Evolutionary conservation across 768 basidiomycete species (phyloP).

Genomic region (Boletus sensibilis): DNA sequence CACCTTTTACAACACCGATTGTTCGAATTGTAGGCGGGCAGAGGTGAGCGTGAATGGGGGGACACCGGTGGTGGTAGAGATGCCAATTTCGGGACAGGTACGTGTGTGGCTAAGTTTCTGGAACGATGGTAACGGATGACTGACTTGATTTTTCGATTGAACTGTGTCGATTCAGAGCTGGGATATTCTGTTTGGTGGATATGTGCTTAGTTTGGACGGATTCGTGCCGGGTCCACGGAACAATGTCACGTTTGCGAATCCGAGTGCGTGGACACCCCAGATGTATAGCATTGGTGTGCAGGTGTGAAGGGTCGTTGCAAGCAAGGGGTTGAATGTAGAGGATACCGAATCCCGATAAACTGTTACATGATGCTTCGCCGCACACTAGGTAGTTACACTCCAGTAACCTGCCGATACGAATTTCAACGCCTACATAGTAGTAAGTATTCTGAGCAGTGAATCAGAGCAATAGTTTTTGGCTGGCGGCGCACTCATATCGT

Average conservation of each 20-base stretch:
- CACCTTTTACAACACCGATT: constrained; percentile 1
- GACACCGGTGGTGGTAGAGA: constrained; percentile 3
- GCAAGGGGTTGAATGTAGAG: not conserved
- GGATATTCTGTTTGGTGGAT: constrained; percentile 3
- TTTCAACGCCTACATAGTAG: too few relatives aligned
- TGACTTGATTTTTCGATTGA: not conserved
- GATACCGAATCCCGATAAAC: too few relatives aligned
- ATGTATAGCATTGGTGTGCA: constrained; percentile 4
- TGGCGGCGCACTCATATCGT: too few relatives aligned
- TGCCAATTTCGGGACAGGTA: constrained; percentile 34
- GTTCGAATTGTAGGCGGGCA: constrained; percentile 9
- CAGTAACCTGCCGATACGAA: too few relatives aligned
- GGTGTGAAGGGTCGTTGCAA: not conserved
- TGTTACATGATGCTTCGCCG: too few relatives aligned
- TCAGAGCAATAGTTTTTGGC: too few relatives aligned
- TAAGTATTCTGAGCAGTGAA: too few relatives aligned
- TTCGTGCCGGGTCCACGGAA: constrained; percentile 7
- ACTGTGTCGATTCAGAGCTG: not conserved
- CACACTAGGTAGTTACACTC: too few relatives aligned
- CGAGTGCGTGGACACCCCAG: constrained; percentile 3
- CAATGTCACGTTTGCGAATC: constrained; percentile 2
- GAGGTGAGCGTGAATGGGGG: constrained; percentile 6
- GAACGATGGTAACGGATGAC: not conserved
- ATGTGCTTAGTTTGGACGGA: constrained; percentile 6
- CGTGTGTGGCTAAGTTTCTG: not conserved